phyloP scores from a whole-genome alignment of 106 monocot genomes.

The Vanilla planifolia region DNA sequence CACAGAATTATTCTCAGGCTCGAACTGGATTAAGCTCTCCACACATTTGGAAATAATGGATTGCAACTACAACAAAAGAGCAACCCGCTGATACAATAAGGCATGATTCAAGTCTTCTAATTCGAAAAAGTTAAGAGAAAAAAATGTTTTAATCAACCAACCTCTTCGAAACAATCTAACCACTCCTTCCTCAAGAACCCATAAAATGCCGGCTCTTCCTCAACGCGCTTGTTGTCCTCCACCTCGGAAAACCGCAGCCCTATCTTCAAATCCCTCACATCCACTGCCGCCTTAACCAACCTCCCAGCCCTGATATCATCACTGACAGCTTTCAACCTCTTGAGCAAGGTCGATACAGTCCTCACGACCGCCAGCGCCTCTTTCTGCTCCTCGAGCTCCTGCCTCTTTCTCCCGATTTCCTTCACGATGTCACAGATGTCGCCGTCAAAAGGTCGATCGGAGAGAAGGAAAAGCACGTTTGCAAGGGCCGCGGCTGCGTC shows the following conservation, averaged over 20 bases:
- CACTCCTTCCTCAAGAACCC: slow-evolving; percentile 65
- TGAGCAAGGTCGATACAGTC: slow-evolving; percentile 20
- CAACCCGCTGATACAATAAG: not conserved
- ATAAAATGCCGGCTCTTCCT: slow-evolving; percentile 47
- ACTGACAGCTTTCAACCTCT: slow-evolving; percentile 32
- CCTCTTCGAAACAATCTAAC: slow-evolving; percentile 69
- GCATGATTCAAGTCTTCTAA: not conserved
- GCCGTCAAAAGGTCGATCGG: slow-evolving; percentile 34
- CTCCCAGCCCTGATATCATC: slow-evolving; percentile 29
- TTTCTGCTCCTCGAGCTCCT: slow-evolving; percentile 58
- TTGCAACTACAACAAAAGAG: slow-evolving; percentile 52
- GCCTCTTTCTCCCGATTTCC: slow-evolving; percentile 43
- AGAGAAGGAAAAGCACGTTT: slow-evolving; percentile 35
- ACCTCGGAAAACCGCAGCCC: slow-evolving; percentile 18
- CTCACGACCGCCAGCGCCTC: slow-evolving; percentile 42
- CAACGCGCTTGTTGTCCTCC: slow-evolving; percentile 5
- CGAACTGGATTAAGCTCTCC: slow-evolving; percentile 45
- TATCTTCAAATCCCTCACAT: slow-evolving; percentile 39
- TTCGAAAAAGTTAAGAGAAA: not conserved
- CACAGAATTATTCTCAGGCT: slow-evolving; percentile 37
- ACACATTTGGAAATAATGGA: slow-evolving; percentile 40
- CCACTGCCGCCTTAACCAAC: slow-evolving; percentile 47
- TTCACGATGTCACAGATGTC: slow-evolving; percentile 31
- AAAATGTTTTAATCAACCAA: slow-evolving; percentile 9
- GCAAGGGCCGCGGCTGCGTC: slow-evolving; percentile 29